These are phyloP conservation scores for Baeospora myosura DNA, from an alignment of 1,284 basidiomycete species.

Conservation along the genomic window DNA sequence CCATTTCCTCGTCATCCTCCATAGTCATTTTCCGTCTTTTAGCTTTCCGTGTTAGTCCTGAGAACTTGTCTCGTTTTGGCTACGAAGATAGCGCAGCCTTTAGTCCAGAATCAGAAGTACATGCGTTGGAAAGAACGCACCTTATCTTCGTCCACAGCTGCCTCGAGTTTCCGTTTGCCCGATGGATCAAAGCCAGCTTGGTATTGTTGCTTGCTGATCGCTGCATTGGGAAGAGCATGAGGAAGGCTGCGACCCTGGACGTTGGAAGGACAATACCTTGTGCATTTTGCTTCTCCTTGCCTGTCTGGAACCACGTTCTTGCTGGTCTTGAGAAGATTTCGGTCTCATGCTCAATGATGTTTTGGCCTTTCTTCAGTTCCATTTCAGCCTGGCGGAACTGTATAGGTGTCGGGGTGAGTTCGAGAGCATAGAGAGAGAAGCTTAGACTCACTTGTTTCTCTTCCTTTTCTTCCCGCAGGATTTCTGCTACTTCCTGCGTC, in stretches of 20 bases:
- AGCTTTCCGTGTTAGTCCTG: slow-evolving; percentile 76
- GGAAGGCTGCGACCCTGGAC: not conserved
- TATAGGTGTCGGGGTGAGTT: slow-evolving; percentile 6
- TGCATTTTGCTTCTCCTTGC: slow-evolving; percentile 76
- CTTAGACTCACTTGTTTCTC: slow-evolving; percentile 77
- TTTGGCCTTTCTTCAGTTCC: slow-evolving; percentile 93
- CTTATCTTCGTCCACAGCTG: slow-evolving; percentile 30
- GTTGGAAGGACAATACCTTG: slow-evolving; percentile 52
- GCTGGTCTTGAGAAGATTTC: slow-evolving; percentile 94
- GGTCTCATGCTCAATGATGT: slow-evolving; percentile 90
- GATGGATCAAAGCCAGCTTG: slow-evolving; percentile 41
- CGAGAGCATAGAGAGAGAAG: slow-evolving; percentile 3
- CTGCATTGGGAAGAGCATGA: slow-evolving; percentile 30
- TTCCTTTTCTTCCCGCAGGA: slow-evolving; percentile 91
- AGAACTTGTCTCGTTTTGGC: slow-evolving; percentile 78
- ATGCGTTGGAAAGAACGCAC: slow-evolving; percentile 18
- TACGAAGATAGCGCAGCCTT: slow-evolving; percentile 22
- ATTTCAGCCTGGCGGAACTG: slow-evolving; percentile 89
- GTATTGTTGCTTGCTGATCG: slow-evolving; percentile 67
- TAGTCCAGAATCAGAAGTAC: not conserved
- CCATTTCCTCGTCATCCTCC: slow-evolving; percentile 67
- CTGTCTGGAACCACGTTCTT: slow-evolving; percentile 95
- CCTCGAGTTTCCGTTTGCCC: slow-evolving; percentile 21
- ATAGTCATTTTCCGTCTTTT: slow-evolving; percentile 83
- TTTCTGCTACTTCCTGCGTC: slow-evolving; percentile 75